Evolutionary conservation across 345 rosid species (phyloP).

Genomic region (Sisymbrium altissimum): DNA sequence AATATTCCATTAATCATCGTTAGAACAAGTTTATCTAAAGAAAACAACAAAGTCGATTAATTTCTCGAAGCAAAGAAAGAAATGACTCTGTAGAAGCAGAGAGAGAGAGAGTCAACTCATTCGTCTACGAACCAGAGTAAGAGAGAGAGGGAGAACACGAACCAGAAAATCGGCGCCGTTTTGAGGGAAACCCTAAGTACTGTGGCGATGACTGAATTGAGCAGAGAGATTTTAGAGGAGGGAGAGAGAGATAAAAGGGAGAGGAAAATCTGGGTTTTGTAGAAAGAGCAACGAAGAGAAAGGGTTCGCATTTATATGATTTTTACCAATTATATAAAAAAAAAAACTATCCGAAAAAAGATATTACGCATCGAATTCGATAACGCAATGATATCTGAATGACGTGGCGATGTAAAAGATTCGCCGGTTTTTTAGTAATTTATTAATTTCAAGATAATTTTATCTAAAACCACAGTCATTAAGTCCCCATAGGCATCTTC

Average conservation of each 20-base stretch:
- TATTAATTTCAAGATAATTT: not conserved
- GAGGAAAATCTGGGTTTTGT: slow-evolving; percentile 17
- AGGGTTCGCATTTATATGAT: not conserved
- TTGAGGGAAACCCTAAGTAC: not conserved
- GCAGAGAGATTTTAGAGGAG: not conserved
- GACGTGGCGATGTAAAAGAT: slow-evolving; percentile 31
- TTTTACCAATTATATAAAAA: not conserved
- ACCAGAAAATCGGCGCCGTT: slow-evolving; percentile 19
- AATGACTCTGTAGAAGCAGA: not conserved
- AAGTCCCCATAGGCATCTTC: not conserved
- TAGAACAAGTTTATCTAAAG: not conserved
- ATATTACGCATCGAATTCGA: slow-evolving; percentile 13
- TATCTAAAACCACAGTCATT: not conserved
- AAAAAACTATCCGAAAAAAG: not conserved
- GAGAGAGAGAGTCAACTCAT: too few relatives aligned
- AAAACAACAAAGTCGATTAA: not conserved
- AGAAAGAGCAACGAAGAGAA: not conserved
- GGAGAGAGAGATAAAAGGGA: not conserved
- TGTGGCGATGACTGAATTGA: slow-evolving; percentile 1
- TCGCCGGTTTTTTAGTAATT: not conserved
- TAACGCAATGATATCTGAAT: slow-evolving; percentile 10
- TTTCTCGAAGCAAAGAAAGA: not conserved
- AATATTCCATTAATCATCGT: not conserved
- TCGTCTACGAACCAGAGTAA: too few relatives aligned
- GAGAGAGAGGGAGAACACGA: not conserved